phyloP scores from a whole-genome alignment of 345 rosid genomes.

The Gossypium rotundifolium region DNA sequence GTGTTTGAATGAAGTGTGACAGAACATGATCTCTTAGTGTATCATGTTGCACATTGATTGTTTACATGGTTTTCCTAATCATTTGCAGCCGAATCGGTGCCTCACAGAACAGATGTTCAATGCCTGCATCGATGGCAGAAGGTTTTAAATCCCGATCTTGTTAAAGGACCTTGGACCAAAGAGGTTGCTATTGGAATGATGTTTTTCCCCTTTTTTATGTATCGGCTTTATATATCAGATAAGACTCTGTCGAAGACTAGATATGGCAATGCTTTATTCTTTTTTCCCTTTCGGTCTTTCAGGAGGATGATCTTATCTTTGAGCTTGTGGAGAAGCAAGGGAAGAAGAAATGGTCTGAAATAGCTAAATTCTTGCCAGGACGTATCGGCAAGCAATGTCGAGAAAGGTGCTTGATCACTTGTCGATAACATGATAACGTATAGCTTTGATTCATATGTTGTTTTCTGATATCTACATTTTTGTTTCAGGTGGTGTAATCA shows the following conservation, averaged over 20 bases:
- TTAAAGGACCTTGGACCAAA: constrained; percentile 58
- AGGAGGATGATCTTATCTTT: constrained; percentile 53
- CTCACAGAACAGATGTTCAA: constrained; percentile 41
- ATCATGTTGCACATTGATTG: background rate
- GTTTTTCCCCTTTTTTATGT: background rate
- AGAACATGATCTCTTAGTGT: background rate
- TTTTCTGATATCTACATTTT: background rate
- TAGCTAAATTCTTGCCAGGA: constrained; percentile 51
- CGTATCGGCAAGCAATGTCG: constrained; percentile 81
- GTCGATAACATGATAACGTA: background rate
- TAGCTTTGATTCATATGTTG: background rate
- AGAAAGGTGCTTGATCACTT: constrained; percentile 40
- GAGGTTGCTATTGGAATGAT: constrained; percentile 28
- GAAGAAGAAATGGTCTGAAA: constrained; percentile 49
- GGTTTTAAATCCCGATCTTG: constrained; percentile 50
- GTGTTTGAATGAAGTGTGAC: background rate
- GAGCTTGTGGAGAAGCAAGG: constrained; percentile 38
- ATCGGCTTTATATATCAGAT: background rate
- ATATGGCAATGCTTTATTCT: background rate
- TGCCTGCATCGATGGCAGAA: constrained; percentile 61
- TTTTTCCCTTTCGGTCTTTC: background rate
- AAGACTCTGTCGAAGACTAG: too few relatives aligned
- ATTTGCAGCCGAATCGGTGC: constrained; percentile 31
- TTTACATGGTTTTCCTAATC: background rate
- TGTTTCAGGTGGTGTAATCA: constrained; percentile 63